A percentile compares a stretch with the other conserved stretches of the same genome.
Evolutionary conservation across 1,284 basidiomycete species (phyloP).

Genomic region (Malassezia furfur): DNA sequence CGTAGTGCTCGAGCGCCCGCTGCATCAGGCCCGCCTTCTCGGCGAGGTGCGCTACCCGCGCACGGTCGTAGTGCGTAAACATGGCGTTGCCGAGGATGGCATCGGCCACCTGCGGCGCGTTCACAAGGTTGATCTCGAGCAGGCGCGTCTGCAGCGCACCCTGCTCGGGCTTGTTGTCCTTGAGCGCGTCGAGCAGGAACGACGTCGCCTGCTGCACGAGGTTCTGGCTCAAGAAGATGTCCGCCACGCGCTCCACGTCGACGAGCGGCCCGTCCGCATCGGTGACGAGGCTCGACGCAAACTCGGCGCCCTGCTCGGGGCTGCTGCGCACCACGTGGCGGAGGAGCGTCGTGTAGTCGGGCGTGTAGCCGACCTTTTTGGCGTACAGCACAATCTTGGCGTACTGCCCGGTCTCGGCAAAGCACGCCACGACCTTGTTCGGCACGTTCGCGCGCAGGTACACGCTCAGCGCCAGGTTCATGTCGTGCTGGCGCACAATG

Average conservation of each 20-base stretch:
- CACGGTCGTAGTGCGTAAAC: slow-evolving; percentile 94
- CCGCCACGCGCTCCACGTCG: slow-evolving; percentile 66
- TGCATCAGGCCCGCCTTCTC: slow-evolving; percentile 96
- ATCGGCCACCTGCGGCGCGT: slow-evolving; percentile 97
- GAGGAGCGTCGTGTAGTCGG: slow-evolving; percentile 87
- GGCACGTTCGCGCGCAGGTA: slow-evolving; percentile 96
- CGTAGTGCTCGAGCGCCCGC: slow-evolving; percentile 92
- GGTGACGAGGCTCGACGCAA: slow-evolving; percentile 87
- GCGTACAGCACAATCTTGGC: slow-evolving; percentile 97
- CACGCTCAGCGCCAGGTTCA: slow-evolving; percentile 96
- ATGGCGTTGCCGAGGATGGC: slow-evolving; percentile 98
- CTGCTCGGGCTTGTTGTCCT: slow-evolving; percentile 98
- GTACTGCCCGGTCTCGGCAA: slow-evolving; percentile 95
- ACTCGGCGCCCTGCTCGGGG: slow-evolving; percentile 96
- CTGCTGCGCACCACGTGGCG: slow-evolving; percentile 95
- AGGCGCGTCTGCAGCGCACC: slow-evolving; percentile 90
- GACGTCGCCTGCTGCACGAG: slow-evolving; percentile 99
- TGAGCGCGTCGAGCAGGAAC: slow-evolving; percentile 95
- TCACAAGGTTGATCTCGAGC: slow-evolving; percentile 93
- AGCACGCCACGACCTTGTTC: slow-evolving; percentile 94
- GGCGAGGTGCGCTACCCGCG: slow-evolving; percentile 92
- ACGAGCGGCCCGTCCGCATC: slow-evolving; percentile 87
- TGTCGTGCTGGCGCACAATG: slow-evolving; percentile 86
- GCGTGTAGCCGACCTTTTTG: slow-evolving; percentile 90
- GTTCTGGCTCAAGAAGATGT: slow-evolving; percentile 99